Evolutionary conservation across 2,329 filamentous ascomycete species (phyloP).

Genomic region (Beauveria sp.): DNA sequence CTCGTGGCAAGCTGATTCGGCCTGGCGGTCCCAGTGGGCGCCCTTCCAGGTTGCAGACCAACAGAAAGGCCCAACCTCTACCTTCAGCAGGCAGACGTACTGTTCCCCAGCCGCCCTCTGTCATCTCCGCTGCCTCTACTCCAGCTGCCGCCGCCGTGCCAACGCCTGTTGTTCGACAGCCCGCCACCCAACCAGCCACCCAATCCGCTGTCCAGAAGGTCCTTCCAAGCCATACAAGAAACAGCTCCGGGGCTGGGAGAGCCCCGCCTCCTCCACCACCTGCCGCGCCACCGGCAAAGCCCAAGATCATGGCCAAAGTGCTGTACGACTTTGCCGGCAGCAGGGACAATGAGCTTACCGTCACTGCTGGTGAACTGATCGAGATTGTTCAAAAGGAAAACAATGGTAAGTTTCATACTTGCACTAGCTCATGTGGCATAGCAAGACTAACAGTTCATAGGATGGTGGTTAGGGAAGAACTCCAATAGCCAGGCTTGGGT

Average conservation of each 20-base stretch:
- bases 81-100: slow-evolving; percentile 28
- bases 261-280: slow-evolving; percentile 60
- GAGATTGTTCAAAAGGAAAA: slow-evolving; percentile 89
- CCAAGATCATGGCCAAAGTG: slow-evolving; percentile 79
- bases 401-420: slow-evolving; percentile 62
- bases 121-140: slow-evolving; percentile 21
- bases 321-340: slow-evolving; percentile 88
- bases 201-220: slow-evolving; percentile 14
- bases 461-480: slow-evolving; percentile 93
- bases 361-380: slow-evolving; percentile 72
- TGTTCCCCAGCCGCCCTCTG: slow-evolving; percentile 28
- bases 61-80: slow-evolving; percentile 36
- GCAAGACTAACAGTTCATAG: slow-evolving; percentile 41
- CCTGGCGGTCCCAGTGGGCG: slow-evolving; percentile 79
- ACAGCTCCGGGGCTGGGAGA: slow-evolving; percentile 42
- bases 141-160: slow-evolving; percentile 15
- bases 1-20: slow-evolving; percentile 83
- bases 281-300: slow-evolving; percentile 49
- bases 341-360: slow-evolving; percentile 74
- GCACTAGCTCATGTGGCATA: background rate
- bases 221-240: slow-evolving; percentile 46
- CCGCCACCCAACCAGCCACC: slow-evolving; percentile 12
- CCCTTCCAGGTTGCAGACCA: slow-evolving; percentile 60
- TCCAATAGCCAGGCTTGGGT: slow-evolving; percentile 75
- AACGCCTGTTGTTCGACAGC: slow-evolving; percentile 9